Conservation (phyloP, 345 rosid genomes). For the Clarkia xantiana region DNA sequence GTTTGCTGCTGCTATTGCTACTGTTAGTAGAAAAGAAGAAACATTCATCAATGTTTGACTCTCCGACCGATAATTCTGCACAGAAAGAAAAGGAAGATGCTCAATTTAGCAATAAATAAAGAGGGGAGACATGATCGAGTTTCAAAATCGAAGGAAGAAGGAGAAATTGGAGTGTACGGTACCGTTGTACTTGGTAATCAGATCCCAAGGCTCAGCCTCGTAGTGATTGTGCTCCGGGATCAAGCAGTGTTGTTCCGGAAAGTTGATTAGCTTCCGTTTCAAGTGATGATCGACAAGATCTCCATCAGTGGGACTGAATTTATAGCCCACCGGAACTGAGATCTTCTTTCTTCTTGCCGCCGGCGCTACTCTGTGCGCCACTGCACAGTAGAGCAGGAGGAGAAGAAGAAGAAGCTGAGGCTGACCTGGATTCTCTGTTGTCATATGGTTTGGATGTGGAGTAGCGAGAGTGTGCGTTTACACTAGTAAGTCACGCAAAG, state of each 20-base stretch:
- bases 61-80: slow-evolving; percentile 2
- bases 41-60: not conserved
- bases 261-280: slow-evolving; percentile 5
- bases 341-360: slow-evolving; percentile 2
- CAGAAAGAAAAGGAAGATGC: not conserved
- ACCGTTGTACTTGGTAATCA: slow-evolving; percentile 7
- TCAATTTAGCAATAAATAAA: not conserved
- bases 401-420: no score
- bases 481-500: no score
- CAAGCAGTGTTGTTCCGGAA: not conserved
- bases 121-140: not conserved
- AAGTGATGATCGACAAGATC: slow-evolving; percentile 5
- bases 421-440: no score
- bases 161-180: not conserved
- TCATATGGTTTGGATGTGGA: no score
- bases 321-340: slow-evolving; percentile 1
- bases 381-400: no score
- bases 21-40: not conserved
- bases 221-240: slow-evolving; percentile 6
- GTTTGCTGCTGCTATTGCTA: slow-evolving; percentile 1
- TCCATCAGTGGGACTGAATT: slow-evolving; percentile 4
- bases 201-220: slow-evolving; percentile 6
- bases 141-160: not conserved
- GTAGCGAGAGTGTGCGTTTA: no score
- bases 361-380: not conserved